phyloP scores from a whole-genome alignment of 2,329 filamentous ascomycete genomes.

The Xylariaceae sp. region DNA sequence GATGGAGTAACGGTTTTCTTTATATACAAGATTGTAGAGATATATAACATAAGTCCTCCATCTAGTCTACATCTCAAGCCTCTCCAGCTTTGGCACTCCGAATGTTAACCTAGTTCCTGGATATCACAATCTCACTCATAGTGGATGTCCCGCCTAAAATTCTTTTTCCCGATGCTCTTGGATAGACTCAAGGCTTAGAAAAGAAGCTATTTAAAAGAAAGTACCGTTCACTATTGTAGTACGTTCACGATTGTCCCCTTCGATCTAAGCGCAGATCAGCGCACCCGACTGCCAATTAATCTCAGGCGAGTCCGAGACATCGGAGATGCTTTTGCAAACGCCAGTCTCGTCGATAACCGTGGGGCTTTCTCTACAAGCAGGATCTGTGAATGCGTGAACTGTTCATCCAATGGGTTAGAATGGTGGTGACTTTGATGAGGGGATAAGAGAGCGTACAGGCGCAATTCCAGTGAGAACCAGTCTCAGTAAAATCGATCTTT shows the following conservation, averaged over 20 bases:
- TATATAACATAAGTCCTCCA: too few species aligned
- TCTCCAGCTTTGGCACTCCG: too few species aligned
- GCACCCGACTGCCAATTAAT: constrained; percentile 9
- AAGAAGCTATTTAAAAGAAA: too few species aligned
- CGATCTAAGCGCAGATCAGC: constrained; percentile 11
- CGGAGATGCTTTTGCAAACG: constrained; percentile 9
- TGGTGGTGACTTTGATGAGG: not conserved
- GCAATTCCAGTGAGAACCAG: constrained; percentile 6
- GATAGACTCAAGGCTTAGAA: too few species aligned
- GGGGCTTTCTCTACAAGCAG: constrained; percentile 9
- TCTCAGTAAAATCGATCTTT: constrained; percentile 11
- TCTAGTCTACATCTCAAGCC: too few species aligned
- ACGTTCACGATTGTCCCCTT: not conserved
- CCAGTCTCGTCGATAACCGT: constrained; percentile 6
- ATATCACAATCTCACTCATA: too few species aligned
- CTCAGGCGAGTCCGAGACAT: constrained; percentile 2
- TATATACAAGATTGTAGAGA: too few species aligned
- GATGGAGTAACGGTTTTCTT: too few species aligned
- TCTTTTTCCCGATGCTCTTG: too few species aligned
- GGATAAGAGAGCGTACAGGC: constrained; percentile 8
- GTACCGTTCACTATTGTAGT: too few species aligned
- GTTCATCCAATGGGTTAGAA: constrained; percentile 10
- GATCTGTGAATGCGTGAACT: constrained; percentile 11
- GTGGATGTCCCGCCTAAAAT: too few species aligned
- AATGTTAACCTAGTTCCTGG: too few species aligned